Percentiles rank a stretch among this genome's conserved stretches.
phyloP scores from a whole-genome alignment of 1,139 yeast species.

The Entelexis paramagnoliae region DNA sequence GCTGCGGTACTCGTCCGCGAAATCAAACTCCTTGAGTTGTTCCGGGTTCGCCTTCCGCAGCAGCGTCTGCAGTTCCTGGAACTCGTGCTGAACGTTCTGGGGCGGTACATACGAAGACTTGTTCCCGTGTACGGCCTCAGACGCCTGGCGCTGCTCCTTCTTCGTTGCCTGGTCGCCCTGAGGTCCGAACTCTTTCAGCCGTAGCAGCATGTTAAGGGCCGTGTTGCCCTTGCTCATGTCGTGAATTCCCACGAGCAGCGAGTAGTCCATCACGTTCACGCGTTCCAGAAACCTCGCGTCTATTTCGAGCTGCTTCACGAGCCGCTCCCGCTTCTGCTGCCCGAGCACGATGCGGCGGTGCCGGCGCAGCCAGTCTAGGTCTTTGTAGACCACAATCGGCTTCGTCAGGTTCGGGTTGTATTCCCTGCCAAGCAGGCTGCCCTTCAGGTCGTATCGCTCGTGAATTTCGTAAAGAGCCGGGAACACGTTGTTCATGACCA shows the following conservation, averaged over 20 bases:
- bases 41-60: constrained; percentile 34
- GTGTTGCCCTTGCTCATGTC: constrained; percentile 53
- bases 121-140: constrained; percentile 16
- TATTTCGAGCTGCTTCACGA: constrained; percentile 57
- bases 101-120: constrained; percentile 6
- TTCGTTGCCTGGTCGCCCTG: constrained; percentile 19
- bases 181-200: constrained; percentile 25
- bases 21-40: constrained; percentile 30
- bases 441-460: constrained; percentile 80
- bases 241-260: constrained; percentile 77
- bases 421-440: constrained; percentile 77
- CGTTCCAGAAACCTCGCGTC: constrained; percentile 67
- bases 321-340: constrained; percentile 48
- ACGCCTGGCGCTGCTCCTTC: constrained; percentile 15
- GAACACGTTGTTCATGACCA: constrained; percentile 93
- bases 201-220: constrained; percentile 25
- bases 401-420: constrained; percentile 29
- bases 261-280: constrained; percentile 90
- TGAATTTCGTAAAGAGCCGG: constrained; percentile 91
- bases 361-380: constrained; percentile 72
- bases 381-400: constrained; percentile 51
- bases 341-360: constrained; percentile 60
- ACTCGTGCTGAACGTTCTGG: constrained; percentile 25
- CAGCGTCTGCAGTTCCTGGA: constrained; percentile 33
- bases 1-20: constrained; percentile 35